Conservation (phyloP, 2,329 filamentous ascomycete genomes). For the Epichloe typhina region DNA sequence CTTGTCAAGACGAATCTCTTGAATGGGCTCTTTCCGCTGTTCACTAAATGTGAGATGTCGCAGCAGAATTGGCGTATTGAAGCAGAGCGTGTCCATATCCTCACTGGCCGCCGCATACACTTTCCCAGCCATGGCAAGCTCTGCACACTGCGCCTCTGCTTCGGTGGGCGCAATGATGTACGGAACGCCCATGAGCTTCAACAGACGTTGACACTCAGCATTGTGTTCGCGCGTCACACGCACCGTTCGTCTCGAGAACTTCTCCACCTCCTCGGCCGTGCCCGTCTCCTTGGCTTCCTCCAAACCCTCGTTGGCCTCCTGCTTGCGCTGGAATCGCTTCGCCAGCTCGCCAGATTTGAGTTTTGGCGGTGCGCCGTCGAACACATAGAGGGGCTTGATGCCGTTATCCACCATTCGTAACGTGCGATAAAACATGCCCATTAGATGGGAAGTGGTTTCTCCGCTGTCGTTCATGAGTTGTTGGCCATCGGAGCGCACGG, state of each 20-base stretch:
- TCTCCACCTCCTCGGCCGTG: constrained; percentile 93
- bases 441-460: constrained; percentile 93
- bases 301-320: constrained; percentile 76
- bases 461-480: constrained; percentile 91
- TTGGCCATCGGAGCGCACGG: constrained; percentile 90
- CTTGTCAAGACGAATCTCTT: constrained; percentile 81
- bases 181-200: constrained; percentile 92
- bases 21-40: constrained; percentile 93
- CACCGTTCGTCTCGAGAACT: constrained; percentile 87
- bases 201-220: constrained; percentile 75
- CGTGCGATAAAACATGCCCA: constrained; percentile 99
- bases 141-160: constrained; percentile 92
- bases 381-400: constrained; percentile 96
- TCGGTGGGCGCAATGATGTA: constrained; percentile 93
- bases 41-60: constrained; percentile 94
- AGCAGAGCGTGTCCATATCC: constrained; percentile 98
- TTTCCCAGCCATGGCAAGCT: constrained; percentile 77
- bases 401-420: constrained; percentile 97
- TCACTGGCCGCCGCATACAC: constrained; percentile 95
- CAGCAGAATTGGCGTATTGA: constrained; percentile 80
- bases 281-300: constrained; percentile 96
- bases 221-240: constrained; percentile 96
- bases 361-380: constrained; percentile 92
- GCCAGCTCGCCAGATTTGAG: constrained; percentile 95
- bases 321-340: constrained; percentile 89